Evolutionary conservation across 2,329 filamentous ascomycete species (phyloP).

Genomic region (Stemphylium vesicarium): DNA sequence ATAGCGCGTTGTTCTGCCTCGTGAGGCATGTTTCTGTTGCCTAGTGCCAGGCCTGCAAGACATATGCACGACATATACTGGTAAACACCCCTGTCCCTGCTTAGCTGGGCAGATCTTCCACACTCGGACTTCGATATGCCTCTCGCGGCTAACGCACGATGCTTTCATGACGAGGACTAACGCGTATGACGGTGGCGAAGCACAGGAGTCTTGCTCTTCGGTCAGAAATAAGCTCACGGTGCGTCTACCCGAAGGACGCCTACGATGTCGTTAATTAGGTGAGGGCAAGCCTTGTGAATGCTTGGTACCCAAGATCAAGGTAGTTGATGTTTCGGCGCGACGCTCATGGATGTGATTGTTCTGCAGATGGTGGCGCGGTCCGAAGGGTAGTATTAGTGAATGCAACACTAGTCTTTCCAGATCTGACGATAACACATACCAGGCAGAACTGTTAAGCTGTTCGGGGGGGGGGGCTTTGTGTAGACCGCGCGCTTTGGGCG

Average conservation of each 20-base stretch:
- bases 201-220: not conserved
- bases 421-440: not conserved
- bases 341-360: not conserved
- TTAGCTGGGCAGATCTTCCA: not conserved
- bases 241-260: not conserved
- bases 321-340: not conserved
- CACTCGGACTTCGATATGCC: not conserved
- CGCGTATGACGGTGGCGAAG: not conserved
- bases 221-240: not conserved
- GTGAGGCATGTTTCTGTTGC: slow-evolving; percentile 3
- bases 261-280: not conserved
- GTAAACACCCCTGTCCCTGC: not conserved
- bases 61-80: slow-evolving; percentile 1
- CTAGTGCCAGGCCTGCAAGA: not conserved
- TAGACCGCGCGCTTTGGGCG: not conserved
- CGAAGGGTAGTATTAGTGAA: not conserved
- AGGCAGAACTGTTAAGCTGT: not conserved
- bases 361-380: not conserved
- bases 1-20: not conserved
- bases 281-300: not conserved
- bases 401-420: not conserved
- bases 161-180: not conserved
- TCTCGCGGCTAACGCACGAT: not conserved
- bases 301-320: not conserved
- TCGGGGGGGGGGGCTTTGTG: not conserved